Base-by-base conservation (phyloP, 2,329 filamentous ascomycete species). In the Trichoderma cornu-damae region DNA sequence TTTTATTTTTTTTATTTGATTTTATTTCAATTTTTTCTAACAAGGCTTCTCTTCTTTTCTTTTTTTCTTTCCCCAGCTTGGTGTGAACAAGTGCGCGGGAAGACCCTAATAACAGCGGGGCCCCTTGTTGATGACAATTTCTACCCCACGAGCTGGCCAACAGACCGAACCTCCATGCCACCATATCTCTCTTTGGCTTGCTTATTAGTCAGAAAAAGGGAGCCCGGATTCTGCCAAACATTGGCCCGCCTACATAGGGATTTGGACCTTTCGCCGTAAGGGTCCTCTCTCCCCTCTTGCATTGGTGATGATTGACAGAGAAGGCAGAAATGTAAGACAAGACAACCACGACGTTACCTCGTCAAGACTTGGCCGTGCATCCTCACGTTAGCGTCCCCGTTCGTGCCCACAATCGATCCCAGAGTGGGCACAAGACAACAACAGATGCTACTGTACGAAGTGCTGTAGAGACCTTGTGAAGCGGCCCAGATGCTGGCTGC, bases 371-470 rank as follows among this genome's bases (percentile, higher is more conserved):
- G 43, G 56, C 14, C 16, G 18, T 42, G 49, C 56, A 58, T 55
- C 49, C 56, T 42, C 37, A 14, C 26, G 9, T 37, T 58, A 58
- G 56, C 49, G 42, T n/a, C 40, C 28, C 42, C 34, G 16, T 47
- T 43, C 24, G 35, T 52, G 48, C 34, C 56, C 56, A 47, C 40
- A 58, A 42, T 47, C 40, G 49, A 46, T 48, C 32, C 51, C 22
- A 46, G 40, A 37, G 51, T 38, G 32, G 51, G 20, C 51, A 38
- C 42, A 55, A 55, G 32, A 55, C 42, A 12, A 55, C 42, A 12
- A 38, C 40, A 26, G 22, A 38, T 55, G 42, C 40, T 47, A 47
- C 51, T 30, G 32, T 53, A 37, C 18, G 20, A 34, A 34, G 50
- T 32, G 49, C 46, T 49, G 32, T 51, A 38, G 35, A 30, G 37